A percentile compares a stretch with the other conserved stretches of the same genome.
Conservation (phyloP, 441 rosid genomes). For the Euphorbia celastroides region DNA sequence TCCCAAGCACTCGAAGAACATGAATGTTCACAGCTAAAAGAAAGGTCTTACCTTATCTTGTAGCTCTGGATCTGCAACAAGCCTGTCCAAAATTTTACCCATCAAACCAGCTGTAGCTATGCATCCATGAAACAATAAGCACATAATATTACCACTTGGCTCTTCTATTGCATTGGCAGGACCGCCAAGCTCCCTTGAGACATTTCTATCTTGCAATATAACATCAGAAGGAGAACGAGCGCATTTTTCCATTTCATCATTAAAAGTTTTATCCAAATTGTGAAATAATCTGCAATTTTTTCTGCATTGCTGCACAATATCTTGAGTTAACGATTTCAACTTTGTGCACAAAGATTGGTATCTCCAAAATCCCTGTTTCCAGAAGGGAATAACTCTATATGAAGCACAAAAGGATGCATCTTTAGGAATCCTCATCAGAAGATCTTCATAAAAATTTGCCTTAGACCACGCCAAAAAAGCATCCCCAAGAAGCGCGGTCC, state of each 20-base stretch:
- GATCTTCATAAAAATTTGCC: slow-evolving; percentile 48
- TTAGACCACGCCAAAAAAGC: slow-evolving; percentile 49
- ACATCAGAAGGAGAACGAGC: too few relatives aligned
- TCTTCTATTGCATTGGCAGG: slow-evolving; percentile 34
- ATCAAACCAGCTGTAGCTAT: slow-evolving; percentile 45
- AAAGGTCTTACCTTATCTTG: slow-evolving; percentile 43
- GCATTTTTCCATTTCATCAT: too few relatives aligned
- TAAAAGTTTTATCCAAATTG: too few relatives aligned
- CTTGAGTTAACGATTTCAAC: slow-evolving; percentile 48
- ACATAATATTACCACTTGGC: slow-evolving; percentile 45
- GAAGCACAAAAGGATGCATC: slow-evolving; percentile 69
- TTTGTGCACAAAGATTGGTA: slow-evolving; percentile 36
- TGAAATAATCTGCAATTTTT: too few relatives aligned
- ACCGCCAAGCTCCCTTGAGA: too few relatives aligned
- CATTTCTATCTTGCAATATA: too few relatives aligned
- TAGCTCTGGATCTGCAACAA: slow-evolving; percentile 35
- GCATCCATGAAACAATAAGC: slow-evolving; percentile 61
- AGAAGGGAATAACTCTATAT: slow-evolving; percentile 45
- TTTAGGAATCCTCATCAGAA: slow-evolving; percentile 45
- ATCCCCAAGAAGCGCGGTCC: slow-evolving; percentile 47
- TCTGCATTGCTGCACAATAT: slow-evolving; percentile 36
- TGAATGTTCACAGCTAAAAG: not conserved
- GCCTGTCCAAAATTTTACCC: slow-evolving; percentile 40
- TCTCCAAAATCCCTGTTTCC: slow-evolving; percentile 55
- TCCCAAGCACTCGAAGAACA: not conserved